These are phyloP conservation scores for Ogataea ganodermae DNA, from an alignment of 805 yeast species.

Conservation along the genomic window DNA sequence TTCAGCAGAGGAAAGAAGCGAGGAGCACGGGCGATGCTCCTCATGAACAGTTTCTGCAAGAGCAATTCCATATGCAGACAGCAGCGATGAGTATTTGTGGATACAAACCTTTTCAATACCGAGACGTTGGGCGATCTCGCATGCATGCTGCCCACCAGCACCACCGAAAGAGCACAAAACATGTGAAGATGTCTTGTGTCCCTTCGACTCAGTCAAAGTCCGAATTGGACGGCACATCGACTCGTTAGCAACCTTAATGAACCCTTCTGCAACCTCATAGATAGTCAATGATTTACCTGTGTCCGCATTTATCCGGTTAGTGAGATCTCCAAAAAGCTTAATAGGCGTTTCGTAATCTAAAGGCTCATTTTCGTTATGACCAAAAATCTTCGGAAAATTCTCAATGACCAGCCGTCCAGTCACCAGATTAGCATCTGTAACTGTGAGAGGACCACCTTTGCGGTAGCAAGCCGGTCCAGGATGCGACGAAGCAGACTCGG, in stretches of 20 bases:
- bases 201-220: conserved; percentile 79
- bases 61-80: conserved; percentile 58
- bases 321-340: conserved; percentile 51
- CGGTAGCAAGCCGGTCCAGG: conserved; percentile 91
- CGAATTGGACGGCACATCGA: conserved; percentile 89
- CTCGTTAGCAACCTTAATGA: conserved; percentile 79
- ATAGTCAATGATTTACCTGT: conserved; percentile 46
- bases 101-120: conserved; percentile 68
- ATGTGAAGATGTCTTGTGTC: conserved; percentile 64
- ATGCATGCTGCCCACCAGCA: conserved; percentile 90
- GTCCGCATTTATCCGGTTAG: conserved; percentile 55
- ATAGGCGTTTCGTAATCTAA: conserved; percentile 58
- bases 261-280: conserved; percentile 78
- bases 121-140: conserved; percentile 67
- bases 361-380: conserved; percentile 73
- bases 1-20: conserved; percentile 33
- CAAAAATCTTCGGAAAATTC: conserved; percentile 79
- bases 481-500: conserved; percentile 83
- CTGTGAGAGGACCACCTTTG: conserved; percentile 80
- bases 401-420: conserved; percentile 73
- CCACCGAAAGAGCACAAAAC: conserved; percentile 84
- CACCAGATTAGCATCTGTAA: conserved; percentile 80
- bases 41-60: conserved; percentile 82
- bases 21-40: conserved; percentile 65
- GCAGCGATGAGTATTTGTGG: conserved; percentile 77